Evolutionary conservation across 306 rosid species (phyloP), one percentile per base, ranked within the genome.

Genomic region (Glycyrrhiza uralensis): DNA sequence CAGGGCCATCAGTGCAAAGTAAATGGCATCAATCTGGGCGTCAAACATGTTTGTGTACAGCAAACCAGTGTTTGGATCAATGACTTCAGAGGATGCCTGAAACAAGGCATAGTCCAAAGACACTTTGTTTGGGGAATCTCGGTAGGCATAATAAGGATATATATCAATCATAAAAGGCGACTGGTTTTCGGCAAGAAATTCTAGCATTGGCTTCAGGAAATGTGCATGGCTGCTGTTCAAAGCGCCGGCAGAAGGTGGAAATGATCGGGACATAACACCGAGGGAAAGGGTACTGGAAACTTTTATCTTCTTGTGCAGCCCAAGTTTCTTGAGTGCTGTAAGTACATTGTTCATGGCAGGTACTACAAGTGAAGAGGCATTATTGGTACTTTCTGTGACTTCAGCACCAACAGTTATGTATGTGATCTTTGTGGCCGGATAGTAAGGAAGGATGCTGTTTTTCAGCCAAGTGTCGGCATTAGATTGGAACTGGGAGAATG

Each of bases 181-280:
- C 56, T 85, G 90, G 32, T 94, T 94, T 77, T 94, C 97, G 0
- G 96, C 99, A 17, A 94, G 92, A 83, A 91, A 94, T 85, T 94
- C 99, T 63, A 94, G 80, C 90, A 94, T 26, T 17, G 99, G 99
- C 78, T 91, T 94, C 71, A 94, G 83, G 85, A 89, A 91, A 76
- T 75, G 90, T 0, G 99, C 99, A 75, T 78, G 88, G 60, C 89
- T 85, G 47, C 99, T 94, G 78, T 86, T 88, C 79, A 94, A 91
- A 10, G 99, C 99, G 18, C 99, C 99, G 0, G 97, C 99, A 41
- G 99, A 94, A 38, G 99, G 99, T 13, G 99, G 99, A 72, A 91
- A 94, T 1, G 99, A 91, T 42, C 97, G 87, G 6, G 99, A 94
- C 75, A 94, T 66, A 81, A 94, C 93, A 33, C 99, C 96, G 0